A percentile compares a stretch with the other conserved stretches of the same genome.
These are phyloP conservation scores for Cnidoscolus chayamansa DNA, from an alignment of 441 rosid species.

Conservation along the genomic window DNA sequence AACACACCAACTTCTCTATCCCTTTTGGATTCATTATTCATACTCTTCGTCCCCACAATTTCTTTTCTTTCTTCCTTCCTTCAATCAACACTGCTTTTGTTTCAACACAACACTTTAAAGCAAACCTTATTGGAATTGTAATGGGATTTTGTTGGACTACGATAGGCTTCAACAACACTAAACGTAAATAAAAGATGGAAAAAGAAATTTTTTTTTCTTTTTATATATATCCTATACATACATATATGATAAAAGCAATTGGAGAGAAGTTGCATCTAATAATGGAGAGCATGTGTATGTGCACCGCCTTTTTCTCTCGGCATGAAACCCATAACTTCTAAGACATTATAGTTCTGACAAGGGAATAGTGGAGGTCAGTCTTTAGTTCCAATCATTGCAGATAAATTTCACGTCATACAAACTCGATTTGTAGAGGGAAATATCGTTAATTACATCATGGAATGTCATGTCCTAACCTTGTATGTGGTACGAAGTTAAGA, in stretches of 20 bases:
- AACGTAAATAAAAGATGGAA: too few relatives aligned
- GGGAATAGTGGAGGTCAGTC: too few relatives aligned
- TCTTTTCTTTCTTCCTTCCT: neutral
- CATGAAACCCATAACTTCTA: too few relatives aligned
- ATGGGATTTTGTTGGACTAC: neutral
- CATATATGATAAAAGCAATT: too few relatives aligned
- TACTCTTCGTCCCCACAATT: constrained; percentile 7
- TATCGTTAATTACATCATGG: neutral
- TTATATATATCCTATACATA: too few relatives aligned
- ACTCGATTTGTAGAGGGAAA: too few relatives aligned
- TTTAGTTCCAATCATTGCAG: constrained; percentile 1
- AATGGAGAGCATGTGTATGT: too few relatives aligned
- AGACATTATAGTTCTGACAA: too few relatives aligned
- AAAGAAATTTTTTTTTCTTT: too few relatives aligned
- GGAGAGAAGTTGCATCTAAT: too few relatives aligned
- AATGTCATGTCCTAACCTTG: neutral
- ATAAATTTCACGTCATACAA: neutral
- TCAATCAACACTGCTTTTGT: neutral
- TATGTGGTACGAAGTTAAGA: neutral
- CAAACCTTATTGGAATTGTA: neutral
- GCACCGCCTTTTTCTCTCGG: too few relatives aligned
- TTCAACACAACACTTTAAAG: neutral
- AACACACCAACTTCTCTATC: constrained; percentile 33
- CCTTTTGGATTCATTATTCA: constrained; percentile 9
- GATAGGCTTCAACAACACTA: too few relatives aligned